A percentile compares a stretch with the other conserved stretches of the same genome.
phyloP scores from a whole-genome alignment of 163 green algal species.

The Chloromonas sp. region DNA sequence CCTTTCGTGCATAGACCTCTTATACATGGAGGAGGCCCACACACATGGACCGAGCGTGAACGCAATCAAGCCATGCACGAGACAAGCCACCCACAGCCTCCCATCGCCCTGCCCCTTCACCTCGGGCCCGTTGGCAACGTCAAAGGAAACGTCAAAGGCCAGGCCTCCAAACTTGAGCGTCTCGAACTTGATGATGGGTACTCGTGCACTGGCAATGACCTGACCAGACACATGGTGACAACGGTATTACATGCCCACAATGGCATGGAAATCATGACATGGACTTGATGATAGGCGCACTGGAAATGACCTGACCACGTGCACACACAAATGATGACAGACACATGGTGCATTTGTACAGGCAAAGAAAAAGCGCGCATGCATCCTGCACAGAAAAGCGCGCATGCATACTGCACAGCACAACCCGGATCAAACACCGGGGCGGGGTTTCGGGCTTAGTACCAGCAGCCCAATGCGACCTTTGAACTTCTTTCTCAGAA shows the following conservation, averaged over 20 bases:
- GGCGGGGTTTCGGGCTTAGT: no score
- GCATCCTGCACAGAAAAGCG: no score
- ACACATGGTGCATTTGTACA: background rate
- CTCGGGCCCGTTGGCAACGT: constrained; percentile 78
- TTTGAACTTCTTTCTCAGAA: no score
- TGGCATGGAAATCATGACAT: background rate
- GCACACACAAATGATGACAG: background rate
- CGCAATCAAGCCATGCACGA: no score
- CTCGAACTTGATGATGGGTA: constrained; percentile 98
- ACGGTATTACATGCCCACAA: background rate
- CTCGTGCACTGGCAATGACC: constrained; percentile 82
- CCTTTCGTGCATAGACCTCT: no score
- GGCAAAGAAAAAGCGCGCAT: no score
- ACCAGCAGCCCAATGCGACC: no score
- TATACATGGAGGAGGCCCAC: no score
- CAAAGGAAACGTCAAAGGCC: constrained; percentile 88
- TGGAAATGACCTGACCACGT: background rate
- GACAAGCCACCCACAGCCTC: no score
- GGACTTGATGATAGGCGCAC: background rate
- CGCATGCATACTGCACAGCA: no score
- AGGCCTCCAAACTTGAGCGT: constrained; percentile 60
- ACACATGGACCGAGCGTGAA: no score
- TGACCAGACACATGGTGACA: constrained; percentile 24
- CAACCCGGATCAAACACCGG: no score
- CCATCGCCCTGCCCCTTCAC: constrained; percentile 9